Percentiles rank a stretch among this genome's conserved stretches.
Evolutionary conservation across 1,284 basidiomycete species (phyloP).

Genomic region (Ustilago crameri): DNA sequence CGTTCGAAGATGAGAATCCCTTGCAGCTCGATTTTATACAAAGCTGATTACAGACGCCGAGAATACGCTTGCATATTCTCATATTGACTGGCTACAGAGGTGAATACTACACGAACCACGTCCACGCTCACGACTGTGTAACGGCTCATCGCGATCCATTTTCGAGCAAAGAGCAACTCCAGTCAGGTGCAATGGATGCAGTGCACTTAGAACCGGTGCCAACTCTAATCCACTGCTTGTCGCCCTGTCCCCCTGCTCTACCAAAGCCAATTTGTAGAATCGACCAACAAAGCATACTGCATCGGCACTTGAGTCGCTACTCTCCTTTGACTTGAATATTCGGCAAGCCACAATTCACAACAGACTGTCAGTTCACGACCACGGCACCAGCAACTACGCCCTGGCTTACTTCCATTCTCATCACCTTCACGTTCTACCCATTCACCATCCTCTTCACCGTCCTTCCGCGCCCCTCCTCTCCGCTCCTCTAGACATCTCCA

Average conservation of each 20-base stretch:
- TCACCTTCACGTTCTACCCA: background rate
- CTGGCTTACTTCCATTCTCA: background rate
- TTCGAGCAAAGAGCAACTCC: background rate
- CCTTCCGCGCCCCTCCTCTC: slow-evolving; percentile 1
- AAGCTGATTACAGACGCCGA: no score
- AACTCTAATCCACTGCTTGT: slow-evolving; percentile 2
- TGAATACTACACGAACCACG: slow-evolving; percentile 23
- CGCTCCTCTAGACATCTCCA: background rate
- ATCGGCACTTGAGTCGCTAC: background rate
- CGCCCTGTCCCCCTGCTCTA: background rate
- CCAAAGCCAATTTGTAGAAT: slow-evolving; percentile 15
- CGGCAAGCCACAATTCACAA: slow-evolving; percentile 13
- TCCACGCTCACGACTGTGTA: slow-evolving; percentile 7
- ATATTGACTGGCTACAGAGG: background rate
- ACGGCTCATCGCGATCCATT: background rate
- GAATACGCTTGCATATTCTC: background rate
- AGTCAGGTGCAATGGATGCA: background rate
- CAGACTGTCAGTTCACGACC: slow-evolving; percentile 31
- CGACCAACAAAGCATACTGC: slow-evolving; percentile 40
- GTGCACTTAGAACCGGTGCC: background rate
- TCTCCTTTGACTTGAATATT: no score
- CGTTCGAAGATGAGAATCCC: no score
- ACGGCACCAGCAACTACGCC: background rate
- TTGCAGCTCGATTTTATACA: no score
- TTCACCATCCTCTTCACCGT: slow-evolving; percentile 1